Percentiles rank a stretch among this genome's conserved stretches.
Evolutionary conservation across 768 basidiomycete genomes (phyloP).

Genomic region (Fibroporia radiculosa): DNA sequence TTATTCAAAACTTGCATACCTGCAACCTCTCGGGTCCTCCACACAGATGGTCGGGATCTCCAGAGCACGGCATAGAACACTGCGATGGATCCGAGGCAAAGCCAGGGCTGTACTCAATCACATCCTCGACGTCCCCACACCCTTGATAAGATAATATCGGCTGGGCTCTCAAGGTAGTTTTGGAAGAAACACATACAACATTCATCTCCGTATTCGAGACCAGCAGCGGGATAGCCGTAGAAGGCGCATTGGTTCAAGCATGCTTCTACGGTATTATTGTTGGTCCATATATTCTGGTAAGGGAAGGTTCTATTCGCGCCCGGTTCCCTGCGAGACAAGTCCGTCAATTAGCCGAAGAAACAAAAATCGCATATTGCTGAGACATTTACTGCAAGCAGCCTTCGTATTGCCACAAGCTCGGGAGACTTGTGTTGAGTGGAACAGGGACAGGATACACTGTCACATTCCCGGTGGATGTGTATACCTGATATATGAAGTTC

Average conservation of each 20-base stretch:
- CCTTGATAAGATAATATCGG: constrained; percentile 29
- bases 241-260: constrained; percentile 64
- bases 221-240: constrained; percentile 67
- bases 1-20: constrained; percentile 25
- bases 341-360: background rate
- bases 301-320: constrained; percentile 36
- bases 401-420: constrained; percentile 55
- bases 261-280: constrained; percentile 54
- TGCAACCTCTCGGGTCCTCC: constrained; percentile 49
- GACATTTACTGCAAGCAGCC: constrained; percentile 56
- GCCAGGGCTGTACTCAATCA: constrained; percentile 28
- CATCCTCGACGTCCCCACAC: constrained; percentile 62
- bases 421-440: constrained; percentile 46
- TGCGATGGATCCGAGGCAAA: constrained; percentile 28
- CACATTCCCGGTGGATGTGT: constrained; percentile 44
- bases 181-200: constrained; percentile 48
- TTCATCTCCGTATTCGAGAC: constrained; percentile 61
- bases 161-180: background rate
- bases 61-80: constrained; percentile 51
- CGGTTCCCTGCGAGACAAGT: constrained; percentile 36
- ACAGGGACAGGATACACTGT: constrained; percentile 52
- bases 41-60: constrained; percentile 63
- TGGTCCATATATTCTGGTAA: constrained; percentile 48
- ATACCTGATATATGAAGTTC: too few species aligned
- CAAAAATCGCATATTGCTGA: too few species aligned